phyloP scores from a whole-genome alignment of 208 protist species.

The Crithidia bombi region DNA sequence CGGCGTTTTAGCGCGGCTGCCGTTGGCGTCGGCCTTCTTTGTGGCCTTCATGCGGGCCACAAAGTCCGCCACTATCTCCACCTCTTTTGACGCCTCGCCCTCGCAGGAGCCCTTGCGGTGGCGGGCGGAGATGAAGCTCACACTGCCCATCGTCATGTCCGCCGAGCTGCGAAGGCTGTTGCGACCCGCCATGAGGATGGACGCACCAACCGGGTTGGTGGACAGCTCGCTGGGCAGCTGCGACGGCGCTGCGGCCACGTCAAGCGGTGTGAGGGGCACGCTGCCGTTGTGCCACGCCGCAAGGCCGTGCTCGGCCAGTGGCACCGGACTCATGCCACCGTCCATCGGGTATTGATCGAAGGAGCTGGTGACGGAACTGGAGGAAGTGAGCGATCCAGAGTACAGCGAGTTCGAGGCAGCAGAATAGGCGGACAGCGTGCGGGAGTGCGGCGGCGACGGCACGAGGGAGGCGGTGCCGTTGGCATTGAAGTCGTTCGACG shows the following conservation, averaged over 20 bases:
- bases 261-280: background rate
- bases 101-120: slow-evolving; percentile 10
- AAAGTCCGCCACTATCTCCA: slow-evolving; percentile 16
- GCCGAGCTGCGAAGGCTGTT: slow-evolving; percentile 4
- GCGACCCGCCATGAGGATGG: slow-evolving; percentile 12
- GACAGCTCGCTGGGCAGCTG: background rate
- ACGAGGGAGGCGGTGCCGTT: background rate
- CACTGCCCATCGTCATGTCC: slow-evolving; percentile 7
- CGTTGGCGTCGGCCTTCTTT: slow-evolving; percentile 2
- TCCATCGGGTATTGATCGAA: background rate
- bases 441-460: background rate
- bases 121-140: slow-evolving; percentile 14
- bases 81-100: background rate
- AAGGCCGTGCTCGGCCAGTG: slow-evolving; percentile 6
- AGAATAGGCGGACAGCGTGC: background rate
- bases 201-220: slow-evolving; percentile 10
- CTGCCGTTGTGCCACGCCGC: slow-evolving; percentile 12
- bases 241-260: background rate
- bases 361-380: slow-evolving; percentile 7
- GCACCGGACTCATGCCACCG: background rate
- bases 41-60: slow-evolving; percentile 13
- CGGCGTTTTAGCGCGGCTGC: background rate
- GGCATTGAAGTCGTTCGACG: background rate
- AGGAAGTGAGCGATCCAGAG: slow-evolving; percentile 9
- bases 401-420: background rate